Evolutionary conservation across 352 stramenopile genomes (phyloP).

Genomic region (Phytophthora hybrid): DNA sequence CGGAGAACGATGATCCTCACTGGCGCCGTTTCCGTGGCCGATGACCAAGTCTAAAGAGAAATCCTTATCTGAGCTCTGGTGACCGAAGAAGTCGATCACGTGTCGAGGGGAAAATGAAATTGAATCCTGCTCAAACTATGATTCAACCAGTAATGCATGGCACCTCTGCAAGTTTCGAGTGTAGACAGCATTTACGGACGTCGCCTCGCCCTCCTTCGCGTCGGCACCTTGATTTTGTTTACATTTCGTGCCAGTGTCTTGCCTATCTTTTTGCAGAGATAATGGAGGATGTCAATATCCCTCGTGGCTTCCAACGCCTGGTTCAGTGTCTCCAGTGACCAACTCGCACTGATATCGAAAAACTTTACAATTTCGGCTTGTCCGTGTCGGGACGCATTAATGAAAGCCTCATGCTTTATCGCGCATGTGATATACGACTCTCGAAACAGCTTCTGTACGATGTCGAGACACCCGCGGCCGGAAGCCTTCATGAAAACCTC

Average conservation of each 20-base stretch:
- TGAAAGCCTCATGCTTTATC: neutral
- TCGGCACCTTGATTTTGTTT: neutral
- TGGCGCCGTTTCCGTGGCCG: conserved; percentile 34
- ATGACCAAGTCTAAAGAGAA: conserved; percentile 86
- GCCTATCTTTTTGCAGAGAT: neutral
- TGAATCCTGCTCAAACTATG: too few relatives aligned
- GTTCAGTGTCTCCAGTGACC: neutral
- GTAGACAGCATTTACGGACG: too few relatives aligned
- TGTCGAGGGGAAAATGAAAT: too few relatives aligned
- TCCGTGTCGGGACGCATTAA: neutral
- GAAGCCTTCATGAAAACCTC: neutral
- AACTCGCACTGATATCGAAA: neutral
- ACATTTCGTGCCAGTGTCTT: neutral
- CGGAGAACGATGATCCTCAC: conserved; percentile 26
- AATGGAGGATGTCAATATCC: neutral
- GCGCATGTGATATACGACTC: neutral
- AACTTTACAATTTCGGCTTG: neutral
- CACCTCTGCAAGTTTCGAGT: too few relatives aligned
- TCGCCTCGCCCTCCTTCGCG: neutral
- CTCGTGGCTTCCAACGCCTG: neutral
- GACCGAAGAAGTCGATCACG: too few relatives aligned
- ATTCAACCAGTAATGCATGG: too few relatives aligned
- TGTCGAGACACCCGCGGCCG: neutral
- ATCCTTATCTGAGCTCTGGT: conserved; percentile 74
- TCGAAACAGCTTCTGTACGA: neutral